These are phyloP conservation scores for Allium cepa DNA, from an alignment of 106 monocot species.

Conservation along the genomic window DNA sequence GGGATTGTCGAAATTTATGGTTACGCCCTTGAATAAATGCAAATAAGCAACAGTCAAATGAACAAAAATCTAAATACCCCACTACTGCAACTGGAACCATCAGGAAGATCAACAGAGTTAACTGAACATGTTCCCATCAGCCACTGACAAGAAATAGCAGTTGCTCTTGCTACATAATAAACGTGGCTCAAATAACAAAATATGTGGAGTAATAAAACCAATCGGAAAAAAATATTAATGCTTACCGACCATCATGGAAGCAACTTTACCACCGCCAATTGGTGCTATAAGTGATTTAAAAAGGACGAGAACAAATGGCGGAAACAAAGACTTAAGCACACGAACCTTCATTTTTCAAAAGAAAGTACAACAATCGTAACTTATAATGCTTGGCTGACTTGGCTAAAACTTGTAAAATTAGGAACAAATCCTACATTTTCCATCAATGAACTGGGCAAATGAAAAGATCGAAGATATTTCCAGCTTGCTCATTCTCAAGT, in stretches of 20 bases:
- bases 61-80: conserved; percentile 41
- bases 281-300: conserved; percentile 81
- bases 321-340: conserved; percentile 79
- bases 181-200: neutral
- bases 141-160: conserved; percentile 89
- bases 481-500: too few relatives aligned
- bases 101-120: conserved; percentile 71
- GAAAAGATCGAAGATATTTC: too few relatives aligned
- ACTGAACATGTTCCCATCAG: conserved; percentile 86
- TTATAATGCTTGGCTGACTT: too few relatives aligned
- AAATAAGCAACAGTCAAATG: neutral
- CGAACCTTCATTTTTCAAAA: conserved; percentile 34
- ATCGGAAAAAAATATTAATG: conserved; percentile 4
- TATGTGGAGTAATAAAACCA: too few relatives aligned
- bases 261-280: conserved; percentile 59
- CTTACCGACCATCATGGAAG: conserved; percentile 83
- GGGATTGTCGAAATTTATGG: too few relatives aligned
- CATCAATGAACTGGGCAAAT: too few relatives aligned
- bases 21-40: neutral
- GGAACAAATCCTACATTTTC: too few relatives aligned
- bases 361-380: too few relatives aligned
- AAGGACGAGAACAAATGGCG: conserved; percentile 63
- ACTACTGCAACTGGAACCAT: conserved; percentile 67
- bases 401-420: too few relatives aligned
- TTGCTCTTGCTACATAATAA: conserved; percentile 71